Conservation (phyloP, 768 basidiomycete species). For the Amanita subjunquillea region DNA sequence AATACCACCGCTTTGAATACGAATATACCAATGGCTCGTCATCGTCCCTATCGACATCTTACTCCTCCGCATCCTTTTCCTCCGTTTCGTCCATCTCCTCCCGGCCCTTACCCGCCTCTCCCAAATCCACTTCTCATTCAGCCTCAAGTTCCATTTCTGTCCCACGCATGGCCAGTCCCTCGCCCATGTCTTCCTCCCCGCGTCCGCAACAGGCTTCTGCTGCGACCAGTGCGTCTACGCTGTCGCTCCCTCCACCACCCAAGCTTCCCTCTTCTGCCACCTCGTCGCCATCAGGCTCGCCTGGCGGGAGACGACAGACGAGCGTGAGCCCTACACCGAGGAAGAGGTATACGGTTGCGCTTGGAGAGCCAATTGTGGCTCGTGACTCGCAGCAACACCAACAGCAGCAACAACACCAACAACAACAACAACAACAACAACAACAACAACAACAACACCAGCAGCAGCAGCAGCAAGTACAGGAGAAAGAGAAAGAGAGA, state of each 20-base stretch:
- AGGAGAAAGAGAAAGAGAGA: too few species aligned
- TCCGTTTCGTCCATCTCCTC: slow-evolving; percentile 15
- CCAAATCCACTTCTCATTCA: slow-evolving; percentile 3
- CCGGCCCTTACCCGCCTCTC: slow-evolving; percentile 9
- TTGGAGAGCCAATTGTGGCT: slow-evolving; percentile 61
- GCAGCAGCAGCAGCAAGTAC: too few species aligned
- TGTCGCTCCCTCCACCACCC: slow-evolving; percentile 6
- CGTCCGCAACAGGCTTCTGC: not conserved
- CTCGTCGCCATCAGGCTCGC: slow-evolving; percentile 25
- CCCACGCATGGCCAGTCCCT: slow-evolving; percentile 14
- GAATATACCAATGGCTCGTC: not conserved
- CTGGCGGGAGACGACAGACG: slow-evolving; percentile 28
- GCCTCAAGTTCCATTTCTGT: slow-evolving; percentile 1
- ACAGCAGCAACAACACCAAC: not conserved
- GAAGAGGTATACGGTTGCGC: slow-evolving; percentile 80
- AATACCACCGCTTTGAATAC: not conserved
- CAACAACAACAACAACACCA: not conserved
- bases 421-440: slow-evolving; percentile 15
- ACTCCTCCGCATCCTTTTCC: slow-evolving; percentile 14
- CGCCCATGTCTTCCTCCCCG: slow-evolving; percentile 5
- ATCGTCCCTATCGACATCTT: slow-evolving; percentile 16
- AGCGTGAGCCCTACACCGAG: slow-evolving; percentile 67
- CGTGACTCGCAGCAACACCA: slow-evolving; percentile 17
- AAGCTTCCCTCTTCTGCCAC: slow-evolving; percentile 12
- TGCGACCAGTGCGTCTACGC: not conserved